Evolutionary conservation across 2,329 filamentous ascomycete species (phyloP), one percentile per base, ranked within the genome.

Genomic region (Fusarium protoensiforme): DNA sequence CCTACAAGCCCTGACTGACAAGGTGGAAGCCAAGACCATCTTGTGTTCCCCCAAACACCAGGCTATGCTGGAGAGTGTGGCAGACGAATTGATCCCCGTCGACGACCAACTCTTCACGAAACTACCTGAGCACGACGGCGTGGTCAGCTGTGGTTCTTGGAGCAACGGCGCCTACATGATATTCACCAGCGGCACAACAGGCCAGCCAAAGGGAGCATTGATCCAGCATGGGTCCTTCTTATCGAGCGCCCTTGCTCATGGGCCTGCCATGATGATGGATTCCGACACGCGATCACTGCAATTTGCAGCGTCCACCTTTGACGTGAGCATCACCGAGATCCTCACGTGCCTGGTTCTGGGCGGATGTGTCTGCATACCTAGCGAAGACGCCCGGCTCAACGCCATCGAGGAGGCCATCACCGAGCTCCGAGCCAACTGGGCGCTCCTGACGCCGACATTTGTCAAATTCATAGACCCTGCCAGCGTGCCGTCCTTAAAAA

Each of bases 381-480:
- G 81, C 1, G 84, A 86, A 29, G 76, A 82, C 2, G 79, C 81
- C 29, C 80, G 84, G 0, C 74, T 84, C 31, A 83, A 84, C 16
- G 75, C 82, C 20, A 70, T 85, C 0, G 72, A 73, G 16, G 53
- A 68, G 6, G 68, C 66, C 5, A 78, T 78, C 4, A 61, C 64
- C 0, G 11, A 74, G 27, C 66, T 76, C 16, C 18, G 46, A n/a
- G 76, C 61, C 1, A 78, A 77, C 27, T 77, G 73, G 75, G 67
- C 75, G 0, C 18, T 75, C 0, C 22, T 77, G 1, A 77, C 74
- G 2, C 75, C 75, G 0, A 74, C 75, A 0, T 68, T 78, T 20
- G 74, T 70, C 43, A 65, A 65, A 3, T 73, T 72, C 24, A 69
- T 75, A 9, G 63, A 67, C 10, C 74, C 76, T 5, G 53, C 38